A percentile compares a stretch with the other conserved stretches of the same genome.
These are phyloP conservation scores for Candida cerambycidarum DNA, from an alignment of 805 yeast species.

Conservation along the genomic window DNA sequence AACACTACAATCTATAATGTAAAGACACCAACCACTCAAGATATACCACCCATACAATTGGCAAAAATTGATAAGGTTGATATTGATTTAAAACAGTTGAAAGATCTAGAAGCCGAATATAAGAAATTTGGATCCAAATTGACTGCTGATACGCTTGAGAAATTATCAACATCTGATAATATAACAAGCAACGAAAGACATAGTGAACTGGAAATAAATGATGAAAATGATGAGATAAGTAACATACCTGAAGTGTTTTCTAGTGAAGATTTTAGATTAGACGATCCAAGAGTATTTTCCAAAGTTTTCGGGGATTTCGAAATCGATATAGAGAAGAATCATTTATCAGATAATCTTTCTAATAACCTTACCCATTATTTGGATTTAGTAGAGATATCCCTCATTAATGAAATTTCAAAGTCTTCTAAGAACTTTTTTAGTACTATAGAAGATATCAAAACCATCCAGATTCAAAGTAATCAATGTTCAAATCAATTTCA, in stretches of 20 bases:
- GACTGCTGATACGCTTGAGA: conserved; percentile 37
- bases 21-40: conserved; percentile 70
- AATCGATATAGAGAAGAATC: conserved; percentile 27
- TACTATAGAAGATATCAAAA: conserved; percentile 76
- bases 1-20: conserved; percentile 44
- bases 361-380: conserved; percentile 79
- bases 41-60: conserved; percentile 79
- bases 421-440: conserved; percentile 84
- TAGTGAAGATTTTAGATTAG: conserved; percentile 69
- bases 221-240: conserved; percentile 8
- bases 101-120: conserved; percentile 26
- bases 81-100: conserved; percentile 23
- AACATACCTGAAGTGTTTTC: conserved; percentile 70
- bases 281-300: conserved; percentile 83
- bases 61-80: conserved; percentile 17
- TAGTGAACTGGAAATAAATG: conserved; percentile 7
- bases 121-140: conserved; percentile 38
- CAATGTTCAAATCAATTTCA: conserved; percentile 49
- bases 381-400: conserved; percentile 78
- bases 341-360: conserved; percentile 54
- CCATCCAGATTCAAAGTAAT: conserved; percentile 55
- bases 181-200: neutral
- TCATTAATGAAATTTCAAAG: conserved; percentile 78
- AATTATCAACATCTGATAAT: conserved; percentile 20
- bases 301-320: conserved; percentile 65